Conservation (phyloP, 2,329 filamentous ascomycete genomes). For the Aspergillus novofumigatus region DNA sequence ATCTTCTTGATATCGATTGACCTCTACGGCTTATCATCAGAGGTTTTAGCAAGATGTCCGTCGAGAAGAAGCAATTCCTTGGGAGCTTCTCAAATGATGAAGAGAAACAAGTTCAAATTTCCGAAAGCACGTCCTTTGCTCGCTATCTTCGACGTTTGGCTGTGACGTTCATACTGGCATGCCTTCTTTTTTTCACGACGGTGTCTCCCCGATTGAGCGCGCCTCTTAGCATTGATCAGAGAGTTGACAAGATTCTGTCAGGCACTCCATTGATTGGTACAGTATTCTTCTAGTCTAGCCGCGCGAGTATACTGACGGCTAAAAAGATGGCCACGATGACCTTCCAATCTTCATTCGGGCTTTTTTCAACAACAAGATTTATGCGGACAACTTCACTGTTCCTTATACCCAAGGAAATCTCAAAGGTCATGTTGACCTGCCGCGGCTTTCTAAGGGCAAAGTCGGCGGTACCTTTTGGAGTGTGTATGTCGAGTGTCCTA, state of each 20-base stretch:
- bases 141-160: not conserved
- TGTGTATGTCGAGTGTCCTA: slow-evolving; percentile 74
- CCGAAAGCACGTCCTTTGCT: not conserved
- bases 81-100: not conserved
- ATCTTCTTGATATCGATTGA: not conserved
- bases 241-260: slow-evolving; percentile 43
- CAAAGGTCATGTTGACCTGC: slow-evolving; percentile 70
- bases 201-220: slow-evolving; percentile 2
- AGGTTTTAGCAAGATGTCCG: not conserved
- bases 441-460: slow-evolving; percentile 63
- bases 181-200: slow-evolving; percentile 3
- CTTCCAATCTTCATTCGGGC: slow-evolving; percentile 69
- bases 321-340: slow-evolving; percentile 82
- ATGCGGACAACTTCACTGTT: slow-evolving; percentile 66
- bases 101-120: not conserved
- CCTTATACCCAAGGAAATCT: slow-evolving; percentile 70
- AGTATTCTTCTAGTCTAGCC: too few species aligned
- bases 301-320: not conserved
- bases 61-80: not conserved
- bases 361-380: slow-evolving; percentile 71
- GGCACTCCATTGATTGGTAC: slow-evolving; percentile 48
- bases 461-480: slow-evolving; percentile 88
- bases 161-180: slow-evolving; percentile 4
- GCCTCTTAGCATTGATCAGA: slow-evolving; percentile 26
- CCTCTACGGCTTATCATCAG: not conserved